Percentiles rank a stretch among this genome's conserved stretches.
These are phyloP conservation scores for Ulota crispa DNA, from an alignment of 225 moss, liverwort and hornwort genomes.

Conservation along the genomic window DNA sequence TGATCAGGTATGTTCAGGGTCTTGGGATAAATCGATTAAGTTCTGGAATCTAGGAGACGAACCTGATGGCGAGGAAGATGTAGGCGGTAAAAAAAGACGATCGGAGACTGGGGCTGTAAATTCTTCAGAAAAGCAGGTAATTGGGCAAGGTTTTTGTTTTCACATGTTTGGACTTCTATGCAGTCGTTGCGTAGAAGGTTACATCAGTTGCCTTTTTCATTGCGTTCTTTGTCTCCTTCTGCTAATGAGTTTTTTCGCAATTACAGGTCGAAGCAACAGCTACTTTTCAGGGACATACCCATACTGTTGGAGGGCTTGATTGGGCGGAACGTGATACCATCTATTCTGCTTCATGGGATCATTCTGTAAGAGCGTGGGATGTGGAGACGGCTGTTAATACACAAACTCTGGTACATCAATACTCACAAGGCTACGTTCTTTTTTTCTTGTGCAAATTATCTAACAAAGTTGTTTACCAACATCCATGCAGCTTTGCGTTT, in stretches of 20 bases:
- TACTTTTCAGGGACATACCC: constrained; percentile 75
- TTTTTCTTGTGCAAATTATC: not conserved
- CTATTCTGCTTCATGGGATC: constrained; percentile 92
- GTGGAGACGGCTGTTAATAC: constrained; percentile 75
- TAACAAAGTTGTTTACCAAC: not conserved
- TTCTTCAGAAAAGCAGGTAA: constrained; percentile 42
- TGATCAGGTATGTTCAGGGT: constrained; percentile 81
- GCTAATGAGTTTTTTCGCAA: not conserved
- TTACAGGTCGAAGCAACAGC: constrained; percentile 52
- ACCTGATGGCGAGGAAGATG: constrained; percentile 51
- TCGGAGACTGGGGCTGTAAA: constrained; percentile 42
- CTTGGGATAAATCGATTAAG: constrained; percentile 90
- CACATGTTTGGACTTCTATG: not conserved
- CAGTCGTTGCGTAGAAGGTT: no score
- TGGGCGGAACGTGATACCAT: constrained; percentile 74
- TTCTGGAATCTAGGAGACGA: constrained; percentile 65
- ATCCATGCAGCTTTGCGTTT: not conserved
- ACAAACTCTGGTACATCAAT: constrained; percentile 55
- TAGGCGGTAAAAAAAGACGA: constrained; percentile 62
- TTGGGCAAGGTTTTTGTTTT: not conserved
- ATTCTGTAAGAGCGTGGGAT: constrained; percentile 88
- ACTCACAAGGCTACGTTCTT: not conserved
- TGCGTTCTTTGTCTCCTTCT: not conserved
- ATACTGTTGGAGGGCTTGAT: constrained; percentile 77
- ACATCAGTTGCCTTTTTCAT: not conserved